Percentiles rank a stretch among this genome's conserved stretches.
phyloP scores from a whole-genome alignment of 768 basidiomycete species.

The Hypholoma sublateritium region DNA sequence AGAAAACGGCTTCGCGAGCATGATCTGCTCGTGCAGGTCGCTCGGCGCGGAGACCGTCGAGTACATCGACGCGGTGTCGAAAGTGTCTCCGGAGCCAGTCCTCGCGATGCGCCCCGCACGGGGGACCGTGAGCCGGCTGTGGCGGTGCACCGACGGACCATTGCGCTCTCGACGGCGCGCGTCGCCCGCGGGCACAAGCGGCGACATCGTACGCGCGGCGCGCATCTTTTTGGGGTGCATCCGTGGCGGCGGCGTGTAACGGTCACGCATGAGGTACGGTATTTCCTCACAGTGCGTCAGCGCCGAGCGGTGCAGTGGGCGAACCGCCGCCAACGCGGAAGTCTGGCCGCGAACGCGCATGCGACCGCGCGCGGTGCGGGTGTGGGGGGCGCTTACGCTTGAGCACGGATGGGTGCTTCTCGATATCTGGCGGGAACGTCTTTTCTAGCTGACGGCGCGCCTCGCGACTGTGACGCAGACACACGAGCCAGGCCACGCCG shows the following conservation, averaged over 20 bases:
- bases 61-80: conserved; percentile 33
- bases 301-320: no score
- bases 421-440: neutral
- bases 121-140: neutral
- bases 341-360: neutral
- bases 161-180: neutral
- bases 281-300: neutral
- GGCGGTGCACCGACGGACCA: no score
- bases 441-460: neutral
- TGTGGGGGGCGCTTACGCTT: neutral
- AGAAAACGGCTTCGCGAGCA: neutral
- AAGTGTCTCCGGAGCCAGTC: conserved; percentile 14
- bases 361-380: neutral
- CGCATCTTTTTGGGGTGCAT: neutral
- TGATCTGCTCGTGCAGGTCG: conserved; percentile 14
- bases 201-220: neutral
- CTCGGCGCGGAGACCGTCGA: conserved; percentile 34
- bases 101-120: neutral
- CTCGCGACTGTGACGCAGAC: neutral
- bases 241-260: neutral
- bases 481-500: neutral
- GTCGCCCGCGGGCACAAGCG: neutral
- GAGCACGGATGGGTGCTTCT: neutral
- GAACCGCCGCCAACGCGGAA: neutral
- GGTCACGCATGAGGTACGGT: neutral